These are phyloP conservation scores for Solanum microdontum DNA, from an alignment of 257 asterid genomes.

Conservation along the genomic window DNA sequence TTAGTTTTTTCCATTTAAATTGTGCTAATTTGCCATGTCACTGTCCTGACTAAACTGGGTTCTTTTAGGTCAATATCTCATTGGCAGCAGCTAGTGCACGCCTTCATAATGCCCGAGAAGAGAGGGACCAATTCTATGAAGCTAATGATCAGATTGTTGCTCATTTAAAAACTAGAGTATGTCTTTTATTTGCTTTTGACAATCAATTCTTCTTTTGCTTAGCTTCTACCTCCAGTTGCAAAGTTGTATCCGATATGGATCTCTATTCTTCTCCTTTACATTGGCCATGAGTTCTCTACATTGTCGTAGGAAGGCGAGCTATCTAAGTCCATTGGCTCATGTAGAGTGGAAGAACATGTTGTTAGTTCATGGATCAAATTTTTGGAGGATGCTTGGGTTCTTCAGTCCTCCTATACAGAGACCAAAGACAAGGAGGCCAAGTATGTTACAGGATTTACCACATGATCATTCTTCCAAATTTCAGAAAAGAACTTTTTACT, in stretches of 20 bases:
- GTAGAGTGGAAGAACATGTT: conserved; percentile 62
- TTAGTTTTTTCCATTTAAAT: not conserved
- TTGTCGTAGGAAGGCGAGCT: conserved; percentile 70
- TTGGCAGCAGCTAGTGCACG: conserved; percentile 85
- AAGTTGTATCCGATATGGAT: not conserved
- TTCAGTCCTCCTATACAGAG: conserved; percentile 67
- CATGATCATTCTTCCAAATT: not conserved
- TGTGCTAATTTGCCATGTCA: not conserved
- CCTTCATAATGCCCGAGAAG: conserved; percentile 70
- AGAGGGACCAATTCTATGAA: conserved; percentile 93
- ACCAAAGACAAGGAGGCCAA: conserved; percentile 50
- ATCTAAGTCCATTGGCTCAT: conserved; percentile 52
- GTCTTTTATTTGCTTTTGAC: not conserved
- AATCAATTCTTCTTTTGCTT: not conserved
- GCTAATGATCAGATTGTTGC: conserved; percentile 96
- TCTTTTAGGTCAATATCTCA: conserved; percentile 61
- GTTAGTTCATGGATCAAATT: conserved; percentile 76
- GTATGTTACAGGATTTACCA: conserved; percentile 28
- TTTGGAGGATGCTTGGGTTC: conserved; percentile 95
- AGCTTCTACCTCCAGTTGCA: not conserved
- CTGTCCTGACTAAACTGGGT: not conserved
- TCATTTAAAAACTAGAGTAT: conserved; percentile 74
- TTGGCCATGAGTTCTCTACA: not conserved
- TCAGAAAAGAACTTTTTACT: not conserved
- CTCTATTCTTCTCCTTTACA: not conserved